These are phyloP conservation scores for Gypsophila paniculata DNA, from an alignment of 179 eudicot species.

Conservation along the genomic window DNA sequence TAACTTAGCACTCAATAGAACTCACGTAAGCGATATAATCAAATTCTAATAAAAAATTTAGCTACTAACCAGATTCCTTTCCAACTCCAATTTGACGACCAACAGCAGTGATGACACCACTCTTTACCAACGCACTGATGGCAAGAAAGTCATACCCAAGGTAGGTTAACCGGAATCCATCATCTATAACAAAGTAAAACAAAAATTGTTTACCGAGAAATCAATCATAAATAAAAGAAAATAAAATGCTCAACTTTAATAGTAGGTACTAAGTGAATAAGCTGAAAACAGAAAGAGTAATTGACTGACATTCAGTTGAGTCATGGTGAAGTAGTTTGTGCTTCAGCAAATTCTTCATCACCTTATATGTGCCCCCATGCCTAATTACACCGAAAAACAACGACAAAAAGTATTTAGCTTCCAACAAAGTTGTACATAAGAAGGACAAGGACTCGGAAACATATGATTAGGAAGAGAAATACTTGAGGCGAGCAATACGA, in stretches of 20 bases:
- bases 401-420: not conserved
- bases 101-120: constrained; percentile 71
- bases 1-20: not conserved
- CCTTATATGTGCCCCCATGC: constrained; percentile 94
- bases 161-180: constrained; percentile 88
- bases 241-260: not conserved
- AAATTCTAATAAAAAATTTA: not conserved
- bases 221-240: not conserved
- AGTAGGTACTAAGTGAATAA: not conserved
- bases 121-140: constrained; percentile 78
- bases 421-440: not conserved
- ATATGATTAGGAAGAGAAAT: constrained; percentile 6
- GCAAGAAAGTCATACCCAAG: constrained; percentile 99
- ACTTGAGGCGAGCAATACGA: constrained; percentile 87
- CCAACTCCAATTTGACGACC: constrained; percentile 99
- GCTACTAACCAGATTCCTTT: constrained; percentile 73
- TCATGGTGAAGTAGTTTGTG: constrained; percentile 92
- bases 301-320: constrained; percentile 73
- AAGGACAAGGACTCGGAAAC: not conserved
- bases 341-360: constrained; percentile 87
- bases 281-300: not conserved
- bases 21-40: not conserved
- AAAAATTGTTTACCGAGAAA: not conserved
- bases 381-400: constrained; percentile 30
- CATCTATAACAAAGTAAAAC: constrained; percentile 43